A percentile compares a stretch with the other conserved stretches of the same genome.
These are phyloP conservation scores for Cenchrus americanus DNA, from an alignment of 176 grass and related monocot genomes.

Conservation along the genomic window DNA sequence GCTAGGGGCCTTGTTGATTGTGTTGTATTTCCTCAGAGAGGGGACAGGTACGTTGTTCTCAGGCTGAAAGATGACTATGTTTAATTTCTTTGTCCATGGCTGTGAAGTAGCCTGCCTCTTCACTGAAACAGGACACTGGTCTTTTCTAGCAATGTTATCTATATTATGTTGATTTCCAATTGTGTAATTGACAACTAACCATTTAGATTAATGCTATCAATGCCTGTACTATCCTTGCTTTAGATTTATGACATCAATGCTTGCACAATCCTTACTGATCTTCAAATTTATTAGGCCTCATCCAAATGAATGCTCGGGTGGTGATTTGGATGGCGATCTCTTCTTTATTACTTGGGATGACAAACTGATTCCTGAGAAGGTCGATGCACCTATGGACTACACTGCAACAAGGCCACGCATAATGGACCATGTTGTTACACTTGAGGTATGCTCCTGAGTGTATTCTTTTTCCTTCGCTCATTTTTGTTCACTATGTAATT, in stretches of 20 bases:
- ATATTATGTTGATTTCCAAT: constrained; percentile 30
- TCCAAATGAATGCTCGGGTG: constrained; percentile 97
- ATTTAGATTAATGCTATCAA: constrained; percentile 27
- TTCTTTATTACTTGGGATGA: constrained; percentile 96
- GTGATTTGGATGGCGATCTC: constrained; percentile 93
- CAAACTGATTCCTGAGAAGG: constrained; percentile 75
- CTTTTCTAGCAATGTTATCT: constrained; percentile 11
- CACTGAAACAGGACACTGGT: neutral
- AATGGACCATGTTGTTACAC: constrained; percentile 89
- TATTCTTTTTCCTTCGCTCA: neutral
- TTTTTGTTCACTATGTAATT: neutral
- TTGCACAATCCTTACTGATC: constrained; percentile 34
- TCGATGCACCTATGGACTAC: constrained; percentile 92
- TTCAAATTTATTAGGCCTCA: constrained; percentile 66
- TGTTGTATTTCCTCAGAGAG: constrained; percentile 86
- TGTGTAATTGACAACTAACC: neutral
- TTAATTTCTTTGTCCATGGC: constrained; percentile 23
- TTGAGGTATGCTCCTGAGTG: constrained; percentile 60
- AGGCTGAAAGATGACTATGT: constrained; percentile 34
- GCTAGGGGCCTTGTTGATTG: constrained; percentile 76
- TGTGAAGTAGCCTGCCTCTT: constrained; percentile 10
- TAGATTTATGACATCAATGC: neutral
- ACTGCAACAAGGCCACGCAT: constrained; percentile 69
- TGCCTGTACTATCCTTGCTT: neutral
- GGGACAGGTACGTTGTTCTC: constrained; percentile 67